These are phyloP conservation scores for Ananas comosus DNA, from an alignment of 176 grass and related monocot genomes.

Conservation along the genomic window DNA sequence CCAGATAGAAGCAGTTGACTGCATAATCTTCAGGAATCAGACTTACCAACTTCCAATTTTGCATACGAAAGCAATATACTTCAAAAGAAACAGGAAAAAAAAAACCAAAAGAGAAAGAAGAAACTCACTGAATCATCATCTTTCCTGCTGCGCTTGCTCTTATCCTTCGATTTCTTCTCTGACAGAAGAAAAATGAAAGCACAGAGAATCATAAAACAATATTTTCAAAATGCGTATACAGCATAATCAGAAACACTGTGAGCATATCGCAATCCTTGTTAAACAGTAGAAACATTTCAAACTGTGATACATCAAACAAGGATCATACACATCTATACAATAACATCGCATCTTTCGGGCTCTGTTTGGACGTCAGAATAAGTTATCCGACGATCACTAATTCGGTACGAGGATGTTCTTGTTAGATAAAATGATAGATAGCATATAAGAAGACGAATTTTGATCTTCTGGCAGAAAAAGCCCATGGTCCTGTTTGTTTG, in stretches of 20 bases:
- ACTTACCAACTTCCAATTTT: background rate
- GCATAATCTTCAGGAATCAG: background rate
- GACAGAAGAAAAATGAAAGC: conserved; percentile 4
- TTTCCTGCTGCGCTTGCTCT: conserved; percentile 26
- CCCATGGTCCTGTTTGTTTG: no score
- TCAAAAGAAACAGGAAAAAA: conserved; percentile 3
- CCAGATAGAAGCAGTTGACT: no score
- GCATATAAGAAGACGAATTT: no score
- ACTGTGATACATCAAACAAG: no score
- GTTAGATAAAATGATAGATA: no score
- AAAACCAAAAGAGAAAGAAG: background rate
- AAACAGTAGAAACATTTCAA: background rate
- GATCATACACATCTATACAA: no score
- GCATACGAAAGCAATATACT: background rate
- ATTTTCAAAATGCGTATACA: background rate
- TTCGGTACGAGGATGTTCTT: no score
- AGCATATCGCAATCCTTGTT: no score
- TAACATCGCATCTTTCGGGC: no score
- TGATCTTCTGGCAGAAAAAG: no score
- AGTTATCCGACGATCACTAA: no score
- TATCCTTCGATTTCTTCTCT: conserved; percentile 42
- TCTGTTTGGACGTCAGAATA: no score
- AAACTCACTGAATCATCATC: conserved; percentile 18
- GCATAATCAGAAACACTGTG: background rate
- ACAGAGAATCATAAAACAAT: background rate